Evolutionary conservation across 1,284 basidiomycete genomes (phyloP).

Genomic region (Rhodotorula sp.): DNA sequence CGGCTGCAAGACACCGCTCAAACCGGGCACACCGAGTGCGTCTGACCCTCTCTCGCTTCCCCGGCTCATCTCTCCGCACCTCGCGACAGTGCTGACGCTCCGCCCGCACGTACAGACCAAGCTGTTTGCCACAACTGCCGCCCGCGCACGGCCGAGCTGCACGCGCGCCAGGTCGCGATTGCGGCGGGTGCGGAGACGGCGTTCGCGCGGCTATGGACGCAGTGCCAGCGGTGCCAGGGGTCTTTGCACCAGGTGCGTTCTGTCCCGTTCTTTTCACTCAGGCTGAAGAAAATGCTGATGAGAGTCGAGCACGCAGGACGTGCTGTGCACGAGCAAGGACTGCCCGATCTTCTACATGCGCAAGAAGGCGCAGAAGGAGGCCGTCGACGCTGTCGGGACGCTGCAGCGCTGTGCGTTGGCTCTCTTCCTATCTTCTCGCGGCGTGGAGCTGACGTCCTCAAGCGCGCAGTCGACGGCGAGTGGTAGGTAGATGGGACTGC

Average conservation of each 20-base stretch:
- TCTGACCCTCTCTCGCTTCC: not conserved
- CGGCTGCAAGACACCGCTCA: conserved; percentile 84
- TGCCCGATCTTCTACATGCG: conserved; percentile 98
- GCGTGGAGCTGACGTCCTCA: not conserved
- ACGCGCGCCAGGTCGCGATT: conserved; percentile 76
- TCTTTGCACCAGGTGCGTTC: conserved; percentile 80
- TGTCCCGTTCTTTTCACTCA: not conserved
- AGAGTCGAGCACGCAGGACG: conserved; percentile 65
- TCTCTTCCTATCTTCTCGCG: not conserved
- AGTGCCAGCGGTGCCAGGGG: conserved; percentile 94
- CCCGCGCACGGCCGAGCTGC: conserved; percentile 78
- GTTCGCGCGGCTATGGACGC: conserved; percentile 92
- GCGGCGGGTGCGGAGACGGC: conserved; percentile 81
- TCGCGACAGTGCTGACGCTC: not conserved
- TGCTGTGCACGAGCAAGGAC: conserved; percentile 93
- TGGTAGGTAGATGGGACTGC: conserved; percentile 2
- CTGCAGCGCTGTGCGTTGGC: conserved; percentile 77
- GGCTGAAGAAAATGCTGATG: not conserved
- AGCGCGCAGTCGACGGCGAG: conserved; percentile 30
- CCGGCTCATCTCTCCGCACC: not conserved
- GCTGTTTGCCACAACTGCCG: conserved; percentile 92
- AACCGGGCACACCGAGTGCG: conserved; percentile 32
- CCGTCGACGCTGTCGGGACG: conserved; percentile 73
- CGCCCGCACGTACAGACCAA: conserved; percentile 61
- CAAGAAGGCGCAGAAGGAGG: conserved; percentile 94